These are phyloP conservation scores for Senecio squalidus DNA, from an alignment of 140 eudicot species.

Conservation along the genomic window DNA sequence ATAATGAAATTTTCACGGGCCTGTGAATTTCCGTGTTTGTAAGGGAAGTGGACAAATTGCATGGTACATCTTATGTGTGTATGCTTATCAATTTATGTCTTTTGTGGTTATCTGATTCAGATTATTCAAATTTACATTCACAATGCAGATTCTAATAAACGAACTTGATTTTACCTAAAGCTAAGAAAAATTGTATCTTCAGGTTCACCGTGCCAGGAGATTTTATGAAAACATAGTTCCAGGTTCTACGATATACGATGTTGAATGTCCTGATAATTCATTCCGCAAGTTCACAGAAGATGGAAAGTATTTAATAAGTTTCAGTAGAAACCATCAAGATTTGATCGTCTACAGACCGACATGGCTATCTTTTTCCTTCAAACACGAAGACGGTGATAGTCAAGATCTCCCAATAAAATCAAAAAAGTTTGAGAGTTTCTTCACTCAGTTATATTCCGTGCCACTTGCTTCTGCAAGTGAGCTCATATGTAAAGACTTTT, in stretches of 20 bases:
- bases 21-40: not conserved
- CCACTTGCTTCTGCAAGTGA: constrained; percentile 90
- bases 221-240: constrained; percentile 97
- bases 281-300: constrained; percentile 98
- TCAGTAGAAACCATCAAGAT: constrained; percentile 91
- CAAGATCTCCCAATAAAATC: constrained; percentile 73
- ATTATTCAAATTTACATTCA: too few species aligned
- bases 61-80: not conserved
- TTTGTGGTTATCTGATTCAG: too few species aligned
- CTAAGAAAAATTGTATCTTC: constrained; percentile 19
- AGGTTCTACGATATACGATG: constrained; percentile 68
- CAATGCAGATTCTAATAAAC: too few species aligned
- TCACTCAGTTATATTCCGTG: constrained; percentile 71
- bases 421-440: constrained; percentile 87
- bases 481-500: constrained; percentile 92
- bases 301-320: constrained; percentile 87
- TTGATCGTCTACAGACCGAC: constrained; percentile 83
- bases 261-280: constrained; percentile 88
- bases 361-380: constrained; percentile 83
- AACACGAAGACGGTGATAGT: constrained; percentile 54
- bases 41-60: not conserved
- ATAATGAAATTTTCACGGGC: not conserved
- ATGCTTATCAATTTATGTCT: too few species aligned
- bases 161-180: too few species aligned
- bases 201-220: constrained; percentile 77